Conservation (phyloP, 2,329 filamentous ascomycete species). For the Pleomassaria siparia region DNA sequence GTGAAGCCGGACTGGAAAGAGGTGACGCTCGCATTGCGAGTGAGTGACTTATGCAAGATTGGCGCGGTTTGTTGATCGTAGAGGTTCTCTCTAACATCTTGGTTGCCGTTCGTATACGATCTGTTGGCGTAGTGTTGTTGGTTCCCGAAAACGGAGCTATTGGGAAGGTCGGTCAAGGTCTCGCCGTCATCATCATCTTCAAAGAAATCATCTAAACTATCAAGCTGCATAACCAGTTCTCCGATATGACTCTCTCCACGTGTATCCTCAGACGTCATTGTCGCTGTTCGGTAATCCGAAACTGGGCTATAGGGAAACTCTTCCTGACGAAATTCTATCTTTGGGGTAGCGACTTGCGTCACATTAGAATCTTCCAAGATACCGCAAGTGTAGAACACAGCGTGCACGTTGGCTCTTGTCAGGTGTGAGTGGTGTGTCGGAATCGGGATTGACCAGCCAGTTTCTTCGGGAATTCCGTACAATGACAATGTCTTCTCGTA, state of each 20-base stretch:
- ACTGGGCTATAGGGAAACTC: conserved; percentile 79
- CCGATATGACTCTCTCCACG: conserved; percentile 73
- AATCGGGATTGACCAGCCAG: conserved; percentile 93
- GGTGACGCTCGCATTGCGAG: conserved; percentile 68
- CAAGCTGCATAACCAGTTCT: conserved; percentile 70
- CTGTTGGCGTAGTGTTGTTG: conserved; percentile 27
- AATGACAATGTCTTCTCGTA: conserved; percentile 92
- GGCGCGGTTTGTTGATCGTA: conserved; percentile 94
- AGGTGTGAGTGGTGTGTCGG: conserved; percentile 85
- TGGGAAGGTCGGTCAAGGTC: conserved; percentile 34
- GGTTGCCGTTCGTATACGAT: conserved; percentile 37
- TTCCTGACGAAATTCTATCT: conserved; percentile 90
- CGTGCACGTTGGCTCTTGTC: conserved; percentile 90
- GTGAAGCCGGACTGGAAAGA: conserved; percentile 88
- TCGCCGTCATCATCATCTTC: conserved; percentile 47
- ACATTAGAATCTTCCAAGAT: conserved; percentile 45
- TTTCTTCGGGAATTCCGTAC: conserved; percentile 94
- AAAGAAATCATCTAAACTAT: conserved; percentile 59
- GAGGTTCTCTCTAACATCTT: conserved; percentile 75
- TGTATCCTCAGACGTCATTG: conserved; percentile 87
- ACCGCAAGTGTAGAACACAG: conserved; percentile 92
- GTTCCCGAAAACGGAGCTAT: conserved; percentile 32
- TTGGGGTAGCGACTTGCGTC: conserved; percentile 71
- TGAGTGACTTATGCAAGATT: conserved; percentile 80
- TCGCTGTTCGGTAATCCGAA: conserved; percentile 72